These are phyloP conservation scores for Debaryomycetaceae sp. DNA, from an alignment of 1,139 yeast species.

Conservation along the genomic window DNA sequence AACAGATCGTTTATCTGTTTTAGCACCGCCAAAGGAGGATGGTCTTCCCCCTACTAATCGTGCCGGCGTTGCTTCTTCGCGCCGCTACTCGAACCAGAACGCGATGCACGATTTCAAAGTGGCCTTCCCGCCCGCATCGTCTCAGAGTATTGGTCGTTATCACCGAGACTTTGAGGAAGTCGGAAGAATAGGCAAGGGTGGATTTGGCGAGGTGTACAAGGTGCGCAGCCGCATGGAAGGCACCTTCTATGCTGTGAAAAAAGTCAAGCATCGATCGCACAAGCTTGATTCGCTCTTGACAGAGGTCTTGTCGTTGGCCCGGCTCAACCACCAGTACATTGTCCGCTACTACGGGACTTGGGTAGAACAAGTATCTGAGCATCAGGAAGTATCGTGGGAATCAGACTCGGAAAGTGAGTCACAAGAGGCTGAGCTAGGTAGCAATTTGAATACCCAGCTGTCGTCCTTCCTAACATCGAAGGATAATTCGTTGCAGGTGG, in stretches of 20 bases:
- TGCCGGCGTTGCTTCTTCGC: constrained; percentile 2
- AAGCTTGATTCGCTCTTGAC: constrained; percentile 72
- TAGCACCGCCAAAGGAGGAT: too few species aligned
- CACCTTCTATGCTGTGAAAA: constrained; percentile 87
- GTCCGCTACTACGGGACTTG: constrained; percentile 96
- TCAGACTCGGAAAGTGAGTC: constrained; percentile 13
- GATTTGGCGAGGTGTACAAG: constrained; percentile 94
- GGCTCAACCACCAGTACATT: constrained; percentile 89
- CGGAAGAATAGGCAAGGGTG: constrained; percentile 88
- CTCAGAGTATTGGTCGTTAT: constrained; percentile 20
- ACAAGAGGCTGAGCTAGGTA: constrained; percentile 3
- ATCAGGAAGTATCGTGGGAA: constrained; percentile 8
- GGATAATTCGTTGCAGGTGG: constrained; percentile 37
- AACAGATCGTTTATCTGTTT: neutral
- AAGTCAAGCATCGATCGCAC: constrained; percentile 72
- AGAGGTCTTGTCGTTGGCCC: constrained; percentile 84
- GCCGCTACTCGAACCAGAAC: constrained; percentile 12
- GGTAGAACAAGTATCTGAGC: constrained; percentile 58
- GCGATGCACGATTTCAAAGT: constrained; percentile 2
- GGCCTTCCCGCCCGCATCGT: constrained; percentile 2
- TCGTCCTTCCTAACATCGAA: constrained; percentile 20
- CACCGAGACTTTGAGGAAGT: constrained; percentile 83
- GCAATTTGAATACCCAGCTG: constrained; percentile 7
- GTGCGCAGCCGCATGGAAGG: constrained; percentile 92
- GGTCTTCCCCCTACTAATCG: constrained; percentile 1